These are phyloP conservation scores for Cetraspora pellucida DNA, from an alignment of 192 early-diverging fungal genomes.

Conservation along the genomic window DNA sequence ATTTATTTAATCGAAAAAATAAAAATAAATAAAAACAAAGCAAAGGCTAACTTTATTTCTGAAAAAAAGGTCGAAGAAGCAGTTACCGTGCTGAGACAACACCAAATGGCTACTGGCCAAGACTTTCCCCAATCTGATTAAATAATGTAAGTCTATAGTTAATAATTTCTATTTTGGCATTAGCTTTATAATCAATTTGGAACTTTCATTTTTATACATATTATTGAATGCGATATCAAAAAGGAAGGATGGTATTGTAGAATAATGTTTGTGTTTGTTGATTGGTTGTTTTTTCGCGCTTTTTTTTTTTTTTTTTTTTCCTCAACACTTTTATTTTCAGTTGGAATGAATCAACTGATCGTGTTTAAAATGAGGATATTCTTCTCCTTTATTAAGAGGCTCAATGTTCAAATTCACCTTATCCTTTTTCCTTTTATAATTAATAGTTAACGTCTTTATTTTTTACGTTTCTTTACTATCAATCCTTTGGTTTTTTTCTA, in stretches of 20 bases:
- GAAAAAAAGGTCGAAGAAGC: constrained; percentile 63
- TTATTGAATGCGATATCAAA: too few species aligned
- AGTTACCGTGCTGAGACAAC: constrained; percentile 78
- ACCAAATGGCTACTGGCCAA: constrained; percentile 38
- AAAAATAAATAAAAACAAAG: background rate
- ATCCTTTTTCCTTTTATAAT: background rate
- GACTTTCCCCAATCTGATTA: constrained; percentile 8
- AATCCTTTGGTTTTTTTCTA: constrained; percentile 22
- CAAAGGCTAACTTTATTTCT: background rate
- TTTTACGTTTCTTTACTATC: constrained; percentile 4
- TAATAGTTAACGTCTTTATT: background rate
- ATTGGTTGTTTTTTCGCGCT: too few species aligned
- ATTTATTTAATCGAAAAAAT: background rate
- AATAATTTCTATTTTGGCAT: background rate
- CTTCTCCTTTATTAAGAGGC: background rate
- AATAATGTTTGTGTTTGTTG: too few species aligned
- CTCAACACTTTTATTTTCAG: too few species aligned
- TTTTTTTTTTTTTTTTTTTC: too few species aligned
- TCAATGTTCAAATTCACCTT: background rate
- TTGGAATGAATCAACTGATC: too few species aligned
- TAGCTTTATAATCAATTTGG: background rate
- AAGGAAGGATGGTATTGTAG: too few species aligned
- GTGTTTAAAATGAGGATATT: background rate
- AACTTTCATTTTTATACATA: background rate
- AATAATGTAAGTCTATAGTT: constrained; percentile 4